Conservation (phyloP, 2,329 filamentous ascomycete species). For the Didymellaceae sp. region DNA sequence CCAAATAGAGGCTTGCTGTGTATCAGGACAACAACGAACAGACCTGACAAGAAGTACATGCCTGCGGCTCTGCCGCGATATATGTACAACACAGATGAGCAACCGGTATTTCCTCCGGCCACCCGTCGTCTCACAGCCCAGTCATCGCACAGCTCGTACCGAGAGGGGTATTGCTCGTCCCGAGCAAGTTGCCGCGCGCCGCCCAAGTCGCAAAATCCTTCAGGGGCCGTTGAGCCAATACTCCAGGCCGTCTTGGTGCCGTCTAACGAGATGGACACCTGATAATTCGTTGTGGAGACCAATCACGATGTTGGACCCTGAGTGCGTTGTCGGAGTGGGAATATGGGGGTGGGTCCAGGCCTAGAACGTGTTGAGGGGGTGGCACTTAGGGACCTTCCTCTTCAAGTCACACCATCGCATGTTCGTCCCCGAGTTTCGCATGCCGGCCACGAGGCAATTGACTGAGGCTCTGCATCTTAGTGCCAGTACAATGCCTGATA, state of each 20-base stretch:
- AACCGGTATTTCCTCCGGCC: conserved; percentile 1
- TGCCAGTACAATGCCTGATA: not conserved
- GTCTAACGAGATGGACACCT: conserved; percentile 7
- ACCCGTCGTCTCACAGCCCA: not conserved
- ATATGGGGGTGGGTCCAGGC: conserved; percentile 8
- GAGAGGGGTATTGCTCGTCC: conserved; percentile 10
- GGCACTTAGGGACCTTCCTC: conserved; percentile 3
- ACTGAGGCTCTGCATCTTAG: not conserved
- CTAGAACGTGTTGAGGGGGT: not conserved
- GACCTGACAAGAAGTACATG: not conserved
- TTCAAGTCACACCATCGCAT: conserved; percentile 3
- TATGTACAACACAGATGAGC: conserved; percentile 3
- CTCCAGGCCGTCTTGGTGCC: conserved; percentile 2
- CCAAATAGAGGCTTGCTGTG: not conserved
- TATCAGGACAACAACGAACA: not conserved
- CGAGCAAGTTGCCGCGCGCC: conserved; percentile 9
- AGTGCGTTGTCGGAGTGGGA: conserved; percentile 14
- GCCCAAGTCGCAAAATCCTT: conserved; percentile 5
- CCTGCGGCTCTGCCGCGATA: conserved; percentile 1
- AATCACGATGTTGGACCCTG: conserved; percentile 17
- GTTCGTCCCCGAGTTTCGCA: not conserved
- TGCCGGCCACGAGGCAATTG: not conserved
- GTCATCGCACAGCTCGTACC: conserved; percentile 14
- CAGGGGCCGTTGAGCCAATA: not conserved
- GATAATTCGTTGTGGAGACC: conserved; percentile 5